Conservation (phyloP, 345 rosid genomes). For the Euphorbia lathyris region DNA sequence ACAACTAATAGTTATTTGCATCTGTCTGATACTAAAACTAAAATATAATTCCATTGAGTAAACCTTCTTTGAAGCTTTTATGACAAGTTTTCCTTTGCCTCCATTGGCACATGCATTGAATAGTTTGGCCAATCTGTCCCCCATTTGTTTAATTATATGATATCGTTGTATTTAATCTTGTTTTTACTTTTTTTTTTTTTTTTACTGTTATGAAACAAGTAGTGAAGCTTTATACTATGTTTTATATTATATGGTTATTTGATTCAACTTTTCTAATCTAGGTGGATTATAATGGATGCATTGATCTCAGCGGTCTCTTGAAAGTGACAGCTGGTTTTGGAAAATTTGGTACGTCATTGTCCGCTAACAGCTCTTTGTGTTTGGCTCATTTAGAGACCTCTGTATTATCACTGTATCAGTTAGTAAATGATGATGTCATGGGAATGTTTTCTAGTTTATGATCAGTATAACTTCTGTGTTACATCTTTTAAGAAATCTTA, state of each 20-base stretch:
- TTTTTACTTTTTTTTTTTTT: neutral
- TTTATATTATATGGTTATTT: neutral
- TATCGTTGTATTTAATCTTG: neutral
- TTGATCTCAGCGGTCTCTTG: slow-evolving; percentile 57
- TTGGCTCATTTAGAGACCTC: neutral
- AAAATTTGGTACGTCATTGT: slow-evolving; percentile 38
- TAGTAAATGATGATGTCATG: neutral
- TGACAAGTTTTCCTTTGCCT: neutral
- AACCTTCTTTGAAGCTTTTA: neutral
- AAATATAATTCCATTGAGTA: neutral
- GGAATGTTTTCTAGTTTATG: neutral
- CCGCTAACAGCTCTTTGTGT: neutral
- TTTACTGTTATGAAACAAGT: neutral
- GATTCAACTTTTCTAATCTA: slow-evolving; percentile 16
- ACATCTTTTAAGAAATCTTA: neutral
- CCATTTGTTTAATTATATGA: neutral
- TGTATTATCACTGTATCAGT: neutral
- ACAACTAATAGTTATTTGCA: neutral
- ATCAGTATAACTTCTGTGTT: neutral
- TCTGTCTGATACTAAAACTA: neutral
- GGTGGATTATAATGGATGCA: slow-evolving; percentile 54
- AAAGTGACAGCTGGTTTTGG: slow-evolving; percentile 62
- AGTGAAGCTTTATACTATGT: neutral
- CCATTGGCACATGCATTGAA: neutral
- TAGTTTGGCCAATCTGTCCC: neutral